Evolutionary conservation across 495 filamentous ascomycete genomes (phyloP).

Genomic region (Alectoria sarmentosa): DNA sequence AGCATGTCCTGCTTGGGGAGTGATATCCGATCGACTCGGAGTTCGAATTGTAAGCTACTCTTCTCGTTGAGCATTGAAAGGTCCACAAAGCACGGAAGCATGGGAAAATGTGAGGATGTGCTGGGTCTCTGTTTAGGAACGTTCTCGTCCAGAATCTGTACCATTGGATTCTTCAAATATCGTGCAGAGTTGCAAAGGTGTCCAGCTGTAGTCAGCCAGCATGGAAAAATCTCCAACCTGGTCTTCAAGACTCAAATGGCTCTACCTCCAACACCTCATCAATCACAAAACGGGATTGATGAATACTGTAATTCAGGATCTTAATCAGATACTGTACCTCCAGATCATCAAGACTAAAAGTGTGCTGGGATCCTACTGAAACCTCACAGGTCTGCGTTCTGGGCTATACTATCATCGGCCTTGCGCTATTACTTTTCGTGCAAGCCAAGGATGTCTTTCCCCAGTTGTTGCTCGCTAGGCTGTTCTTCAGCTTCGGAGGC

Average conservation of each 20-base stretch:
- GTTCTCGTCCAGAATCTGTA: neutral
- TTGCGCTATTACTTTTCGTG: constrained; percentile 72
- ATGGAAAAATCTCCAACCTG: neutral
- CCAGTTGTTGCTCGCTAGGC: constrained; percentile 73
- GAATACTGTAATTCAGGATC: neutral
- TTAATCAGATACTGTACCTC: neutral
- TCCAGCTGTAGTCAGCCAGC: neutral
- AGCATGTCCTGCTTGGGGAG: constrained; percentile 87
- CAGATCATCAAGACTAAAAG: neutral
- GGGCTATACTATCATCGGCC: constrained; percentile 73
- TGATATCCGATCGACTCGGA: constrained; percentile 82
- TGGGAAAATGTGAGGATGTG: neutral
- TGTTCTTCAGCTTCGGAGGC: constrained; percentile 85
- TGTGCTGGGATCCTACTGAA: neutral
- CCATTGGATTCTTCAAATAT: neutral
- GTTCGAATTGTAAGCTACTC: constrained; percentile 52
- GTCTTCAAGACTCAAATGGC: neutral
- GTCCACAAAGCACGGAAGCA: neutral
- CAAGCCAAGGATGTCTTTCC: constrained; percentile 85
- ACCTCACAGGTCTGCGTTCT: constrained; percentile 54
- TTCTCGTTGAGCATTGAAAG: constrained; percentile 16
- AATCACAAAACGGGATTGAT: neutral
- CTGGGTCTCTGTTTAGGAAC: neutral
- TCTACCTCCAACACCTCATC: neutral
- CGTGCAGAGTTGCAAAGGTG: neutral